phyloP scores from a whole-genome alignment of 1,284 basidiomycete genomes.

The Irpex sp. region DNA sequence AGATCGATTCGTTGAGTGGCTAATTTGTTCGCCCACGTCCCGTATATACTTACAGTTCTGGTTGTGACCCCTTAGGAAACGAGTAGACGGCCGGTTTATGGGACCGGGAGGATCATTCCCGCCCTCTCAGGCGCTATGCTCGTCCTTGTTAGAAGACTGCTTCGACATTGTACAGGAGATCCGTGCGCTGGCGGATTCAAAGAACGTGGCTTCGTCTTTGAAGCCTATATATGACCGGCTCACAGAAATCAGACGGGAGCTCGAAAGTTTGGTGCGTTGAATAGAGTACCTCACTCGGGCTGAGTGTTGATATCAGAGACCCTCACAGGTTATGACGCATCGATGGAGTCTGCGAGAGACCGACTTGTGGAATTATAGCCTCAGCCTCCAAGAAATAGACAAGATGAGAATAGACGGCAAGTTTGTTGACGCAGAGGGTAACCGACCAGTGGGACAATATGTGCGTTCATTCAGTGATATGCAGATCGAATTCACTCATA shows the following conservation, averaged over 20 bases:
- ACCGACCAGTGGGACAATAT: slow-evolving; percentile 87
- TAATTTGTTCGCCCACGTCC: slow-evolving; percentile 16
- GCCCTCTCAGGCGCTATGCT: slow-evolving; percentile 84
- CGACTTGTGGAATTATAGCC: slow-evolving; percentile 90
- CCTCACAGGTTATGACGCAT: slow-evolving; percentile 65
- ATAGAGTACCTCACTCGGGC: background rate
- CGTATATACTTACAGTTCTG: background rate
- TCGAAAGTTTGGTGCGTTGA: slow-evolving; percentile 74
- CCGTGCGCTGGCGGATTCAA: slow-evolving; percentile 89
- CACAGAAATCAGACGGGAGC: slow-evolving; percentile 77
- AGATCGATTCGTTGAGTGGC: slow-evolving; percentile 87
- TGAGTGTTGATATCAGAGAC: background rate
- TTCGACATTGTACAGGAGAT: slow-evolving; percentile 98
- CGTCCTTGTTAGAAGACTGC: slow-evolving; percentile 90
- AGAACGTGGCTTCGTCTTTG: slow-evolving; percentile 81
- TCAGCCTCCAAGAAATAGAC: slow-evolving; percentile 95
- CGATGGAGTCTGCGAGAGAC: slow-evolving; percentile 98
- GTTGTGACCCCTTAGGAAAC: slow-evolving; percentile 50
- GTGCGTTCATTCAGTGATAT: slow-evolving; percentile 39
- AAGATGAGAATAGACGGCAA: slow-evolving; percentile 96
- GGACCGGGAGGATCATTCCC: slow-evolving; percentile 90
- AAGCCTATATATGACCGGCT: slow-evolving; percentile 96
- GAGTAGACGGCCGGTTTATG: slow-evolving; percentile 94
- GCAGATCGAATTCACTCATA: too few relatives aligned
- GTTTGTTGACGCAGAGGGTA: slow-evolving; percentile 92